Percentiles rank a stretch among this genome's conserved stretches.
Evolutionary conservation across 352 stramenopile species (phyloP).

Genomic region (Phytophthora pisi): DNA sequence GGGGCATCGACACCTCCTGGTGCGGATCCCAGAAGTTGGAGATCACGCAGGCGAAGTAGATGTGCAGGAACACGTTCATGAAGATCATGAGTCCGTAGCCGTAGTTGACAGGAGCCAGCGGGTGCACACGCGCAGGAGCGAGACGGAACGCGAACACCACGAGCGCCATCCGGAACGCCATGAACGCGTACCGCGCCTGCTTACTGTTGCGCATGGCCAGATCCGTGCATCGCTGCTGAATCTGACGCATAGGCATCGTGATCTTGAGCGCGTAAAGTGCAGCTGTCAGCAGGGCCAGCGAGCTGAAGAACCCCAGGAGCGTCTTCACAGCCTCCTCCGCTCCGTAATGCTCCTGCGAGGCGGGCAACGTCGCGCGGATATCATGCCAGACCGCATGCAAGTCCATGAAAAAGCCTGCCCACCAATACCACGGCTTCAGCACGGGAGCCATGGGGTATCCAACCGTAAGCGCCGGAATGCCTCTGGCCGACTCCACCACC

Average conservation of each 20-base stretch:
- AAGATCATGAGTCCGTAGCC: slow-evolving; percentile 78
- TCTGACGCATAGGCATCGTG: slow-evolving; percentile 58
- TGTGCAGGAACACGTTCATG: slow-evolving; percentile 81
- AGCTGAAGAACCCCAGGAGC: slow-evolving; percentile 57
- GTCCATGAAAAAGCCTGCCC: slow-evolving; percentile 82
- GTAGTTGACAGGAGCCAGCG: slow-evolving; percentile 72
- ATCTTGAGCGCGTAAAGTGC: slow-evolving; percentile 70
- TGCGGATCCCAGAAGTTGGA: slow-evolving; percentile 81
- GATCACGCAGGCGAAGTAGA: slow-evolving; percentile 75
- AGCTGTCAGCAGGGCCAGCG: slow-evolving; percentile 61
- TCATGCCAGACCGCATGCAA: slow-evolving; percentile 86
- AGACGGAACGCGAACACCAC: slow-evolving; percentile 64
- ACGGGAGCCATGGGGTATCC: slow-evolving; percentile 89
- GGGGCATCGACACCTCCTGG: slow-evolving; percentile 63
- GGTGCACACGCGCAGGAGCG: slow-evolving; percentile 67
- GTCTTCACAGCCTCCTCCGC: slow-evolving; percentile 75
- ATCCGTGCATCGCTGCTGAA: slow-evolving; percentile 68
- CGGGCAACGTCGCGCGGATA: slow-evolving; percentile 75
- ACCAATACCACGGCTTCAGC: slow-evolving; percentile 91
- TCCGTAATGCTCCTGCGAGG: slow-evolving; percentile 71
- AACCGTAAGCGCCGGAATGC: slow-evolving; percentile 80
- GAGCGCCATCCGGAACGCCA: slow-evolving; percentile 62
- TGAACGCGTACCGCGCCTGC: slow-evolving; percentile 51
- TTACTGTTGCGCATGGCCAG: slow-evolving; percentile 62
- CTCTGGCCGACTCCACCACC: slow-evolving; percentile 80